phyloP scores from a whole-genome alignment of 129 eudicot species.

The Mikania micrantha region DNA sequence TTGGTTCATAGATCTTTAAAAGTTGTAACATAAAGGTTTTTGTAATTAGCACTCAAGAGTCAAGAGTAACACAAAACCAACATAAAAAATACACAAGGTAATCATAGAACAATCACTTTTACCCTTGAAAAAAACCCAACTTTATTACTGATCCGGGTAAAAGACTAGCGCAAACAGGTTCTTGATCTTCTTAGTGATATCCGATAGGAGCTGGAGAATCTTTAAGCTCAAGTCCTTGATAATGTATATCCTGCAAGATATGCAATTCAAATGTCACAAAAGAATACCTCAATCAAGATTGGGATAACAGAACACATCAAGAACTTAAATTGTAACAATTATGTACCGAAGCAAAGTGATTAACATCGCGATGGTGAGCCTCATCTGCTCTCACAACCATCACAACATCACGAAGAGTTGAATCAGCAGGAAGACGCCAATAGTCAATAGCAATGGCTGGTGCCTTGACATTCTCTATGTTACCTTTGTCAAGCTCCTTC shows the following conservation, averaged over 20 bases:
- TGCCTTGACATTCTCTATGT: slow-evolving; percentile 80
- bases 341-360: slow-evolving; percentile 90
- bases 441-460: slow-evolving; percentile 98
- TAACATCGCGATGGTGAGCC: slow-evolving; percentile 99
- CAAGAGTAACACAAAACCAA: slow-evolving; percentile 22
- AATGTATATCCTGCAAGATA: slow-evolving; percentile 80
- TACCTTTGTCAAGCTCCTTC: slow-evolving; percentile 87
- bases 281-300: neutral
- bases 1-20: slow-evolving; percentile 5
- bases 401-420: slow-evolving; percentile 92
- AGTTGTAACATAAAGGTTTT: slow-evolving; percentile 7
- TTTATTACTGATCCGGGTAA: slow-evolving; percentile 12
- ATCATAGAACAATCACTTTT: slow-evolving; percentile 9
- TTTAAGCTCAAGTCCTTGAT: slow-evolving; percentile 78
- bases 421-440: slow-evolving; percentile 70
- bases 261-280: neutral
- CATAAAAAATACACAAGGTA: slow-evolving; percentile 13
- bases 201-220: slow-evolving; percentile 89
- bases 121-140: slow-evolving; percentile 2
- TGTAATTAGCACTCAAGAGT: neutral
- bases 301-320: neutral
- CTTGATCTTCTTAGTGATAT: slow-evolving; percentile 44
- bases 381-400: slow-evolving; percentile 90
- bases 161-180: neutral
- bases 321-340: neutral